A percentile compares a stretch with the other conserved stretches of the same genome.
phyloP scores from a whole-genome alignment of 2,329 filamentous ascomycete genomes.

The Apiospora malaysiana region DNA sequence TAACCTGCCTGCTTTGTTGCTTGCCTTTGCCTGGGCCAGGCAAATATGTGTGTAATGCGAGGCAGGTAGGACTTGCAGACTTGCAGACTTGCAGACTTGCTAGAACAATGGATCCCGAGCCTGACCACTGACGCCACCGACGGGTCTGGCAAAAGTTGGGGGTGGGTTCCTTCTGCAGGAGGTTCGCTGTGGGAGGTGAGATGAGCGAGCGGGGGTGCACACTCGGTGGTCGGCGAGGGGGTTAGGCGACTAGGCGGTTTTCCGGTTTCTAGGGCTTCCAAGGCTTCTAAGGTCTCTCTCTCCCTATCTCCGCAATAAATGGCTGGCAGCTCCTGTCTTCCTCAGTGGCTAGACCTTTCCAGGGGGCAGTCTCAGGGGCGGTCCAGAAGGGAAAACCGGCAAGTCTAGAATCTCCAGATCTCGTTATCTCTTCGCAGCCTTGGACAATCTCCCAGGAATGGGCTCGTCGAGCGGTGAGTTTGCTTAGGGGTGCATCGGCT shows the following conservation, averaged over 20 bases:
- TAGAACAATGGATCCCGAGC: slow-evolving; percentile 2
- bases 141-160: slow-evolving; percentile 17
- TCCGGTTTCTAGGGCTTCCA: no score
- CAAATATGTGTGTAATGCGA: background rate
- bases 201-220: background rate
- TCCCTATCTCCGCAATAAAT: background rate
- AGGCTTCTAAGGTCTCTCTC: background rate
- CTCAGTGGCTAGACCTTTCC: background rate
- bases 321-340: background rate
- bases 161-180: slow-evolving; percentile 10
- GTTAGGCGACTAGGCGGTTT: background rate
- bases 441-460: background rate
- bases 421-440: background rate
- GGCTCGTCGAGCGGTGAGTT: background rate
- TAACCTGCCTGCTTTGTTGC: background rate
- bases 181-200: slow-evolving; percentile 9
- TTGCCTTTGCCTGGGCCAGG: background rate
- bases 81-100: background rate
- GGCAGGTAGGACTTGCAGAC: background rate
- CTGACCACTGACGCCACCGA: slow-evolving; percentile 14
- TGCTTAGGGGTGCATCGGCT: background rate
- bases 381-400: no score
- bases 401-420: slow-evolving; percentile 18
- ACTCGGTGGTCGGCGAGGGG: background rate
- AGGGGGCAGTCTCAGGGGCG: background rate